Percentiles rank a stretch among this genome's conserved stretches.
Conservation (phyloP, 208 protist genomes). For the Crithidia thermophila region DNA sequence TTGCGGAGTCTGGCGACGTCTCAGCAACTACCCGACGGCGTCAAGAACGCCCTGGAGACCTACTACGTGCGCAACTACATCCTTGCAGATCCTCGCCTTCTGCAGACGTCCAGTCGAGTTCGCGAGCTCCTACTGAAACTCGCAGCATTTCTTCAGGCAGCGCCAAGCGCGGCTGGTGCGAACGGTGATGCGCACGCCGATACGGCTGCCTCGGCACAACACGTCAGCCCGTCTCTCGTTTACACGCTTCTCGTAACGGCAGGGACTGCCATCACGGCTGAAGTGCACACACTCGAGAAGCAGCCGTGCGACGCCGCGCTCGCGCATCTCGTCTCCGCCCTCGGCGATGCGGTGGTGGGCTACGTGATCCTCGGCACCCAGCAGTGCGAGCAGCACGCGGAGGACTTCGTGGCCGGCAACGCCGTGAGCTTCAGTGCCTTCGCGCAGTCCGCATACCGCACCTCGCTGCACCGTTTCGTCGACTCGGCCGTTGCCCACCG, state of each 20-base stretch:
- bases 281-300: background rate
- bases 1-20: constrained; percentile 34
- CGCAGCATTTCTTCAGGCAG: constrained; percentile 28
- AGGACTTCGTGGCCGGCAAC: constrained; percentile 12
- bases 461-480: constrained; percentile 33
- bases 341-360: constrained; percentile 47
- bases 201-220: no score
- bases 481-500: constrained; percentile 21
- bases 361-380: constrained; percentile 38
- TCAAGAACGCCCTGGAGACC: constrained; percentile 49
- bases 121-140: constrained; percentile 34
- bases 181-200: no score
- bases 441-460: constrained; percentile 16
- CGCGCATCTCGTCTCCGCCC: constrained; percentile 38
- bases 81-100: constrained; percentile 39
- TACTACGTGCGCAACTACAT: constrained; percentile 65
- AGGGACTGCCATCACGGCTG: constrained; percentile 9
- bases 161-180: background rate
- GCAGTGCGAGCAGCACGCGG: constrained; percentile 21
- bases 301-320: constrained; percentile 2
- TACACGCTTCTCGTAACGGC: background rate
- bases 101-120: constrained; percentile 37
- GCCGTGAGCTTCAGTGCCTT: constrained; percentile 1
- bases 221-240: no score
- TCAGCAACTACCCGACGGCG: constrained; percentile 19